Evolutionary conservation across 495 filamentous ascomycete species (phyloP), one percentile per base, ranked within the genome.

Genomic region (Bathelium albidoporum): DNA sequence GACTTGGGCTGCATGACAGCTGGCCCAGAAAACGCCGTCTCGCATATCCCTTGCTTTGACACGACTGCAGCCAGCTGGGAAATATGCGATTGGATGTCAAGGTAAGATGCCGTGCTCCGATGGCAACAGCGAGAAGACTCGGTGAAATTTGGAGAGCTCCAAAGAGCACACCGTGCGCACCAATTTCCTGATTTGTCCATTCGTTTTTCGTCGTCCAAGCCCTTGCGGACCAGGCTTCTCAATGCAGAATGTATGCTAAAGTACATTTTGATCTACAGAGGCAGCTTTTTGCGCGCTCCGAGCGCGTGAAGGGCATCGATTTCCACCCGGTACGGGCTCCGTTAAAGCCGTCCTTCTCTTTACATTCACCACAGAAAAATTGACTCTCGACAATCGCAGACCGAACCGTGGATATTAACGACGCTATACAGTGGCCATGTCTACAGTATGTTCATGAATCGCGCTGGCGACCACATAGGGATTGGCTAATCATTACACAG

Each of bases 351-450:
- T 3, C 43, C n/a, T 14, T 18, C 9, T 49, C 18, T 18, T 18
- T n/a, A 49, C 3, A 49, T 18, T 49, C 18, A 11, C 18, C 3
- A 49, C 18, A 18, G 18, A 14, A 3, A n/a, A 18, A 28, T 12
- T 18, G 32, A 60, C 26, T 32, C 31, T 7, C 1, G 16, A 16
- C 41, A 1, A 2, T 32, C 52, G 49, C 34, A 49, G 36, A 62
- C 77, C 79, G 68, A 82, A 43, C n/a, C 39, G 22, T 32, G 16
- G 85, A 95, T 98, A 72, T 79, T 99, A 70, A 97, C 91, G 20
- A 97, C 94, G 29, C 78, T 97, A 69, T 97, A 96, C 75, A 96
- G 90, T 80, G 95, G 93, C 77, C 94, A 97, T 81, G 95, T 95
- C 72, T 93, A 97, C 79, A 97, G 49, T 55, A 29, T 55, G 49